Evolutionary conservation across 1,139 yeast species (phyloP).

Genomic region (Lodderomyces pseudojiufengensis): DNA sequence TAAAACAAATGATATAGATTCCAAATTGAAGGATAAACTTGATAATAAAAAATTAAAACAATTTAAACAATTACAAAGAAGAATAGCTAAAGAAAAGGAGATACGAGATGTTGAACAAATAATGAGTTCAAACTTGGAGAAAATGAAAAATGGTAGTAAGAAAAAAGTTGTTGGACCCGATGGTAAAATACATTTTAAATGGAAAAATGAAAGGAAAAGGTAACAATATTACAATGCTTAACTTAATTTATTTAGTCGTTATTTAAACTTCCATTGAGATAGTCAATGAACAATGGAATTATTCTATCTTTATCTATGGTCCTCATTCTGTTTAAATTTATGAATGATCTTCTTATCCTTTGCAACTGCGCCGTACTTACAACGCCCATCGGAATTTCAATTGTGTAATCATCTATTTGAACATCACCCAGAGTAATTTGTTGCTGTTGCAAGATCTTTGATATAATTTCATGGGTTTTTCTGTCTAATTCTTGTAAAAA

Average conservation of each 20-base stretch:
- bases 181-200: constrained; percentile 74
- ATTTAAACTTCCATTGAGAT: constrained; percentile 53
- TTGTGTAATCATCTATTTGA: constrained; percentile 35
- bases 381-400: constrained; percentile 60
- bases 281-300: constrained; percentile 68
- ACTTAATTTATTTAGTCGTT: constrained; percentile 17
- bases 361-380: constrained; percentile 78
- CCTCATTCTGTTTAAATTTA: constrained; percentile 75
- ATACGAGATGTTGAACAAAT: constrained; percentile 64
- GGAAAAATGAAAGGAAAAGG: constrained; percentile 83
- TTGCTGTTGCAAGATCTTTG: constrained; percentile 57
- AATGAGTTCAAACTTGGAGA: constrained; percentile 75
- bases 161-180: constrained; percentile 63
- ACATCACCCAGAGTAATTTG: constrained; percentile 52
- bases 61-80: constrained; percentile 50
- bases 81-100: constrained; percentile 65
- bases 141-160: constrained; percentile 87
- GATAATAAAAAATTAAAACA: constrained; percentile 58
- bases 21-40: constrained; percentile 37
- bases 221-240: constrained; percentile 20
- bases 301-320: constrained; percentile 66
- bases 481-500: constrained; percentile 78
- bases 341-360: constrained; percentile 76
- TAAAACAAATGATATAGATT: constrained; percentile 24
- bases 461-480: constrained; percentile 62